Conservation (phyloP, 73 alveolate genomes). For the Durusdinium trenchii region DNA sequence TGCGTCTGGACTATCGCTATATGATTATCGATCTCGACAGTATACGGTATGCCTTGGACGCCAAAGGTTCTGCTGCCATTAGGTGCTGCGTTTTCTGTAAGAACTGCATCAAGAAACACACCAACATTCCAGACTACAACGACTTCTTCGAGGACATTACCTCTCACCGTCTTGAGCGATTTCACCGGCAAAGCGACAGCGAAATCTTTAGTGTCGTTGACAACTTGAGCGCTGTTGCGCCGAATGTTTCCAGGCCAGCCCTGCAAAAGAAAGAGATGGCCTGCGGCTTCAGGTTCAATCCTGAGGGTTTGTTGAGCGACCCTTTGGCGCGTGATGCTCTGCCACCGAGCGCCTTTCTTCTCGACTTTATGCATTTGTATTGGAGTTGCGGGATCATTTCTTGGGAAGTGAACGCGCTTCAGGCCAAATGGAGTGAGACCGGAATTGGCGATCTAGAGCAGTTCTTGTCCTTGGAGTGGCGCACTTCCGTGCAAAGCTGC, state of each 20-base stretch:
- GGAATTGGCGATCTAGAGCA: not conserved
- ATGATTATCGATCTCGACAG: not conserved
- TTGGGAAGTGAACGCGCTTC: not conserved
- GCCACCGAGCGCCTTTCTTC: constrained; percentile 11
- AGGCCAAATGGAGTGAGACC: not conserved
- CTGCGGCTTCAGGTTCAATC: not conserved
- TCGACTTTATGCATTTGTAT: not conserved
- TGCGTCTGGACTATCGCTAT: not conserved
- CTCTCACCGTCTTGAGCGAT: not conserved
- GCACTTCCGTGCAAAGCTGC: not conserved
- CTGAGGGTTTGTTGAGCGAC: not conserved
- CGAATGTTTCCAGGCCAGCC: not conserved
- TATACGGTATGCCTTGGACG: not conserved
- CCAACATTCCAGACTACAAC: not conserved
- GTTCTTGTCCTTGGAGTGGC: not conserved
- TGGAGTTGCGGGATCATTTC: not conserved
- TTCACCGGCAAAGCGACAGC: not conserved
- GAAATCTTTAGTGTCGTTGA: not conserved
- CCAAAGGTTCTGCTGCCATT: not conserved
- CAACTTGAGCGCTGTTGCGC: not conserved
- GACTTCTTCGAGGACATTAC: not conserved
- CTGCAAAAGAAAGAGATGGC: not conserved
- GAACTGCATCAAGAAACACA: not conserved
- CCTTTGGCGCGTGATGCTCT: not conserved
- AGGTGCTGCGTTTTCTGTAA: not conserved